phyloP scores from a whole-genome alignment of 805 yeast genomes.

The Sugiyamaella boreocaroliniensis region DNA sequence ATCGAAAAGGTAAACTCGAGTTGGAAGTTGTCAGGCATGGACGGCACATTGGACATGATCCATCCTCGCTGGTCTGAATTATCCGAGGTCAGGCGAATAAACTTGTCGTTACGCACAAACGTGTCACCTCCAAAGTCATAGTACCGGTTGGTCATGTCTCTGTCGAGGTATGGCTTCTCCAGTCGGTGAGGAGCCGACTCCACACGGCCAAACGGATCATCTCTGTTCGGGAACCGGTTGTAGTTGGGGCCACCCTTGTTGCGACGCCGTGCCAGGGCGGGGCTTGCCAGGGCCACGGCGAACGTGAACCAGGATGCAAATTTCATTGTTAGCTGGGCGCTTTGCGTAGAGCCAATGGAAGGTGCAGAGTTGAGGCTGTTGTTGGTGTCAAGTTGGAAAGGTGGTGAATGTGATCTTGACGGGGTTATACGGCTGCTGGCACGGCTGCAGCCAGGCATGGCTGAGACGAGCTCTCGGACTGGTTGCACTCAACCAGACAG shows the following conservation, averaged over 20 bases:
- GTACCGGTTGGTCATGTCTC: conserved; percentile 24
- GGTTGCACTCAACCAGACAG: too few relatives aligned
- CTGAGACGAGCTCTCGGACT: too few relatives aligned
- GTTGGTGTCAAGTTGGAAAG: too few relatives aligned
- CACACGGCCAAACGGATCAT: conserved; percentile 11
- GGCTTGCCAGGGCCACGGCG: background rate
- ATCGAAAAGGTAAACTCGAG: conserved; percentile 59
- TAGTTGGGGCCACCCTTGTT: background rate
- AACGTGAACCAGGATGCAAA: background rate
- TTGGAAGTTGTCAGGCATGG: conserved; percentile 30
- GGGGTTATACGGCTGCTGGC: too few relatives aligned
- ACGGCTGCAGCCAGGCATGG: too few relatives aligned
- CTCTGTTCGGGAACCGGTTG: background rate
- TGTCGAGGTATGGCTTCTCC: conserved; percentile 27
- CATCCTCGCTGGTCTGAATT: conserved; percentile 45
- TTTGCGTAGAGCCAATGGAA: background rate
- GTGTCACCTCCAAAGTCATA: conserved; percentile 33
- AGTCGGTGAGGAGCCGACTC: conserved; percentile 15
- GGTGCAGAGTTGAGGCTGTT: background rate
- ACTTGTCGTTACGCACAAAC: conserved; percentile 26
- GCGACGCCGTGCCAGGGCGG: background rate
- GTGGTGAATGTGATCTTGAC: too few relatives aligned
- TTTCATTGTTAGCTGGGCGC: background rate
- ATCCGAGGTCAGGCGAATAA: conserved; percentile 43
- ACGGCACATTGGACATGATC: conserved; percentile 39